These are phyloP conservation scores for Imleria badia DNA, from an alignment of 768 basidiomycete genomes.

Conservation along the genomic window DNA sequence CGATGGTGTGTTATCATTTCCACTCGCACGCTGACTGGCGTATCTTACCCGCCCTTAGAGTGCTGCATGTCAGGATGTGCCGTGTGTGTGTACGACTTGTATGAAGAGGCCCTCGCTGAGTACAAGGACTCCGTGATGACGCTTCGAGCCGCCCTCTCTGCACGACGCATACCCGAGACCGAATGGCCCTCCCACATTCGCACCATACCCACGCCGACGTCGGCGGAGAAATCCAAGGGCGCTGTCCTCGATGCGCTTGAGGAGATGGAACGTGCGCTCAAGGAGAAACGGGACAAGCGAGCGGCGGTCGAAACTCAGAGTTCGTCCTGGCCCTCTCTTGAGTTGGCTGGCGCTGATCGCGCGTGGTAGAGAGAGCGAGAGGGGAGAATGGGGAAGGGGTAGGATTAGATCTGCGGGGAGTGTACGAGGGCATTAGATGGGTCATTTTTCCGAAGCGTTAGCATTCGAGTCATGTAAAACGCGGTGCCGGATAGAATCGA, in stretches of 20 bases:
- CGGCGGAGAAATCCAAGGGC: conserved; percentile 20
- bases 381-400: conserved; percentile 17
- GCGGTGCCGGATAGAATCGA: background rate
- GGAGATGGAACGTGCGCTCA: conserved; percentile 61
- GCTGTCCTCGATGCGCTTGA: conserved; percentile 66
- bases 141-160: conserved; percentile 50
- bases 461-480: conserved; percentile 10
- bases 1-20: conserved; percentile 40
- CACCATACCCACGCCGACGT: background rate
- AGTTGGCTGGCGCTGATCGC: conserved; percentile 10
- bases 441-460: conserved; percentile 46
- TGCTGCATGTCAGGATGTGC: conserved; percentile 97
- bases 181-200: conserved; percentile 68
- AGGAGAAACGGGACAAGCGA: conserved; percentile 41
- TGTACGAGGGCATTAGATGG: conserved; percentile 52
- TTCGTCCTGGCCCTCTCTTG: conserved; percentile 35
- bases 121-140: conserved; percentile 57
- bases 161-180: conserved; percentile 47
- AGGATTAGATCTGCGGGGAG: conserved; percentile 16
- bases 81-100: conserved; percentile 87
- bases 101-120: conserved; percentile 66
- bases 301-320: conserved; percentile 34
- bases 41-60: conserved; percentile 45
- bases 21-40: too few species aligned
- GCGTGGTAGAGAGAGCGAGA: conserved; percentile 15